Evolutionary conservation across 805 yeast genomes (phyloP).

Genomic region (Yarrowia hollandica): DNA sequence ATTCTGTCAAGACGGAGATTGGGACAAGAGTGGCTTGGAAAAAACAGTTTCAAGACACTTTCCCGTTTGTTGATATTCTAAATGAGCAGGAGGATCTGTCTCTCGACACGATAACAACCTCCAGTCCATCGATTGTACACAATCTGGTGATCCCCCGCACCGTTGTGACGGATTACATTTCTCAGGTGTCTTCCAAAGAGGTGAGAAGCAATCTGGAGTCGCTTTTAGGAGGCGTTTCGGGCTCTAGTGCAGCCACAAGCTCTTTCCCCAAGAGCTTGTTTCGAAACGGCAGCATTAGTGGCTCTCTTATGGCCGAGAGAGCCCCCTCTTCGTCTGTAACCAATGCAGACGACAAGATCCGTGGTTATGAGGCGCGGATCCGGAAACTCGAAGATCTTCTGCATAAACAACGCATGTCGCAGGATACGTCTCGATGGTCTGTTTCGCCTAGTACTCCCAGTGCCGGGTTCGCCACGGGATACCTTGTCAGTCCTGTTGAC

Average conservation of each 20-base stretch:
- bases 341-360: conserved; percentile 46
- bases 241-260: background rate
- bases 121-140: conserved; percentile 14
- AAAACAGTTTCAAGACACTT: conserved; percentile 52
- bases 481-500: background rate
- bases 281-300: conserved; percentile 17
- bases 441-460: conserved; percentile 3
- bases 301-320: conserved; percentile 1
- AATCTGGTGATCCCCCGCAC: background rate
- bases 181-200: conserved; percentile 4
- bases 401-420: conserved; percentile 62
- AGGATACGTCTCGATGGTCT: conserved; percentile 8
- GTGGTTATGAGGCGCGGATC: conserved; percentile 70
- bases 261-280: conserved; percentile 4
- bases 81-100: conserved; percentile 11
- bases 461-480: background rate
- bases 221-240: background rate
- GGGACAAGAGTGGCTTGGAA: conserved; percentile 56
- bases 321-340: conserved; percentile 27
- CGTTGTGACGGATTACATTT: conserved; percentile 1
- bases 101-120: background rate
- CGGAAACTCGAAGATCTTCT: conserved; percentile 73
- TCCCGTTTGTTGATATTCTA: conserved; percentile 4
- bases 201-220: conserved; percentile 9
- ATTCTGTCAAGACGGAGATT: background rate